A percentile compares a stretch with the other conserved stretches of the same genome.
Evolutionary conservation across 2,329 filamentous ascomycete species (phyloP).

Genomic region (Pseudogymnoascus sp.): DNA sequence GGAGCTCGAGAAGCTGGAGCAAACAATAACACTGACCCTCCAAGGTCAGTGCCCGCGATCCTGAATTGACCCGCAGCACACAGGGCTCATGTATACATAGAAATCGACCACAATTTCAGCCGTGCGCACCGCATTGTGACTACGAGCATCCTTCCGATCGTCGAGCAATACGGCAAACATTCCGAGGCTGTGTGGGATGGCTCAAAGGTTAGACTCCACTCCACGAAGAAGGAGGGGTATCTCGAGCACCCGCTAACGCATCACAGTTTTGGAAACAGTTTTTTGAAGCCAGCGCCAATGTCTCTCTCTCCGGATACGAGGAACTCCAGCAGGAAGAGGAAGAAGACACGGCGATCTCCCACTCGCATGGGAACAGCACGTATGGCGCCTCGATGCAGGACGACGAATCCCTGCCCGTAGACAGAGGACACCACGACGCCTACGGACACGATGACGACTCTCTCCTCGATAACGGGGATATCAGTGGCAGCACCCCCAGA

Average conservation of each 20-base stretch:
- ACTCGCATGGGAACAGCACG: slow-evolving; percentile 27
- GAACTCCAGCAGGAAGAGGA: slow-evolving; percentile 60
- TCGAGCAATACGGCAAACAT: slow-evolving; percentile 92
- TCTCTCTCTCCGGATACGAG: slow-evolving; percentile 91
- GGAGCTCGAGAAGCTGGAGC: slow-evolving; percentile 90
- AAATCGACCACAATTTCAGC: slow-evolving; percentile 98
- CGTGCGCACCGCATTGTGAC: slow-evolving; percentile 95
- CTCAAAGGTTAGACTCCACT: slow-evolving; percentile 58
- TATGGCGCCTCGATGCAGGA: slow-evolving; percentile 25
- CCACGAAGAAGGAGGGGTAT: not conserved
- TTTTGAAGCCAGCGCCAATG: slow-evolving; percentile 96
- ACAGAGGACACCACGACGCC: slow-evolving; percentile 24
- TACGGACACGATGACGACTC: slow-evolving; percentile 49
- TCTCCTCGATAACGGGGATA: slow-evolving; percentile 54
- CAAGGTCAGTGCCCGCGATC: slow-evolving; percentile 53
- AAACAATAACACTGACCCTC: slow-evolving; percentile 90
- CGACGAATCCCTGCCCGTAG: slow-evolving; percentile 24
- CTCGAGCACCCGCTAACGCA: not conserved
- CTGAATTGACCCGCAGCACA: not conserved
- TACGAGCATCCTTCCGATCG: slow-evolving; percentile 80
- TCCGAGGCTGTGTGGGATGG: slow-evolving; percentile 94
- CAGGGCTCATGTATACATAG: slow-evolving; percentile 39
- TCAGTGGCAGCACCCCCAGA: slow-evolving; percentile 62
- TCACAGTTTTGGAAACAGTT: slow-evolving; percentile 97
- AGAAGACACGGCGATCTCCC: slow-evolving; percentile 34